These are phyloP conservation scores for Aspergillus unguis DNA, from an alignment of 2,329 filamentous ascomycete species.

Conservation along the genomic window DNA sequence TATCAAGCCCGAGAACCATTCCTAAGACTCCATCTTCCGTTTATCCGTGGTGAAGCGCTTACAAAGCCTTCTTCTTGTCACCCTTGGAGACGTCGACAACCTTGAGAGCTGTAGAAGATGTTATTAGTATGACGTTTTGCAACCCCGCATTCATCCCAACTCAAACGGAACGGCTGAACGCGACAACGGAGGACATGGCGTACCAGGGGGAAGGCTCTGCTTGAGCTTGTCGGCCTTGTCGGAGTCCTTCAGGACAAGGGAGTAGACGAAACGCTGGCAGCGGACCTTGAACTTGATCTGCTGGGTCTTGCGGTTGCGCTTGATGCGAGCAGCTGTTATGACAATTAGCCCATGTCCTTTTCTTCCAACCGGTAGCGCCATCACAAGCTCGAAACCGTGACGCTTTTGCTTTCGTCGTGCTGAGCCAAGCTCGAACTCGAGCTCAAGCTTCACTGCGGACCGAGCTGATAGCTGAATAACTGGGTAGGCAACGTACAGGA, in stretches of 20 bases:
- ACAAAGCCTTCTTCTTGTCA: conserved; percentile 45
- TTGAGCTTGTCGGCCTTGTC: conserved; percentile 99
- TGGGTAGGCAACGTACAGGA: conserved; percentile 70
- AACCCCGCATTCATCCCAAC: neutral
- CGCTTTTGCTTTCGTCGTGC: neutral
- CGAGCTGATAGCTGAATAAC: neutral
- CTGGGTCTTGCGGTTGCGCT: conserved; percentile 87
- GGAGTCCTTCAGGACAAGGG: conserved; percentile 94
- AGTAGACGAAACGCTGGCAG: conserved; percentile 95
- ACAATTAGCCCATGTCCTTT: conserved; percentile 6
- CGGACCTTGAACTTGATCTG: conserved; percentile 99
- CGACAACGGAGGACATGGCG: conserved; percentile 40
- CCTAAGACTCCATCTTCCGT: conserved; percentile 25
- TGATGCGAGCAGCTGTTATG: conserved; percentile 75
- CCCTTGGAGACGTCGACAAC: conserved; percentile 46
- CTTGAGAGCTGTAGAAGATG: conserved; percentile 38
- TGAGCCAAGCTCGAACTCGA: neutral
- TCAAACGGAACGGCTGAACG: neutral
- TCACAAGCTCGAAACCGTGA: neutral
- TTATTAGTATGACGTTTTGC: conserved; percentile 20
- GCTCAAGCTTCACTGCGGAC: neutral
- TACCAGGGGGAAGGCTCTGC: conserved; percentile 97
- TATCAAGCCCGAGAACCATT: conserved; percentile 17
- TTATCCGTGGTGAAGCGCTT: conserved; percentile 29
- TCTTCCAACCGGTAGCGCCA: neutral